Evolutionary conservation across 1,284 basidiomycete species (phyloP).

Genomic region (Amylostereum areolatum): DNA sequence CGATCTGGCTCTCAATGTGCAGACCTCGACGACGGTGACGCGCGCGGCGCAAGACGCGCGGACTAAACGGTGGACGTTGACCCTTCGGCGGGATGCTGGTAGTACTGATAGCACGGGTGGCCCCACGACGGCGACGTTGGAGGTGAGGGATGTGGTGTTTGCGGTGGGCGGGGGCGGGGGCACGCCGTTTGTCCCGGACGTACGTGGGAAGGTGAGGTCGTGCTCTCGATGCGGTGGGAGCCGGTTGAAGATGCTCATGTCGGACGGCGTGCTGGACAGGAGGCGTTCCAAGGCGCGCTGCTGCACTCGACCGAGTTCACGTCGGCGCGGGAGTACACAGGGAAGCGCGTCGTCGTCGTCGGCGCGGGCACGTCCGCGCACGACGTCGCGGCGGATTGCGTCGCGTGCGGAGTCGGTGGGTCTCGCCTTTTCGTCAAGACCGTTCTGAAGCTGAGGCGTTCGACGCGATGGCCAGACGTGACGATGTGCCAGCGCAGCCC

Average conservation of each 20-base stretch:
- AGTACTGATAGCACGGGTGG: no score
- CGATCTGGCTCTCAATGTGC: conserved; percentile 56
- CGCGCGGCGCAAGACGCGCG: conserved; percentile 31
- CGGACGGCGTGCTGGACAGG: conserved; percentile 25
- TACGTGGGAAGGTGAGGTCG: conserved; percentile 27
- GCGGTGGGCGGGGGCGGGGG: conserved; percentile 52
- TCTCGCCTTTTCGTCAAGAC: conserved; percentile 13
- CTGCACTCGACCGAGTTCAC: conserved; percentile 7
- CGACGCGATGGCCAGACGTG: conserved; percentile 30
- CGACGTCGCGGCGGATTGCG: conserved; percentile 40
- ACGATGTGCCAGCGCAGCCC: conserved; percentile 60
- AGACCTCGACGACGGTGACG: conserved; percentile 45
- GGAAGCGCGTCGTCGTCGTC: not conserved
- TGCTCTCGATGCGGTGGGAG: not conserved
- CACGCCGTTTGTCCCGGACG: conserved; percentile 35
- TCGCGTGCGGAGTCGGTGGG: conserved; percentile 37
- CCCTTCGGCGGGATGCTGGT: conserved; percentile 32
- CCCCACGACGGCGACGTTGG: conserved; percentile 37
- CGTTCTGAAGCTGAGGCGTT: no score
- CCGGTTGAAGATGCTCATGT: not conserved
- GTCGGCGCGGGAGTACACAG: not conserved
- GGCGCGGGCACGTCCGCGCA: conserved; percentile 14
- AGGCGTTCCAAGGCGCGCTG: conserved; percentile 28
- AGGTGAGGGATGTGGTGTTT: conserved; percentile 51
- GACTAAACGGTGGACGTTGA: conserved; percentile 44